Evolutionary conservation across 108 stramenopile species (phyloP), one percentile per base, ranked within the genome.

Genomic region (Hondaea fermentalgiana): DNA sequence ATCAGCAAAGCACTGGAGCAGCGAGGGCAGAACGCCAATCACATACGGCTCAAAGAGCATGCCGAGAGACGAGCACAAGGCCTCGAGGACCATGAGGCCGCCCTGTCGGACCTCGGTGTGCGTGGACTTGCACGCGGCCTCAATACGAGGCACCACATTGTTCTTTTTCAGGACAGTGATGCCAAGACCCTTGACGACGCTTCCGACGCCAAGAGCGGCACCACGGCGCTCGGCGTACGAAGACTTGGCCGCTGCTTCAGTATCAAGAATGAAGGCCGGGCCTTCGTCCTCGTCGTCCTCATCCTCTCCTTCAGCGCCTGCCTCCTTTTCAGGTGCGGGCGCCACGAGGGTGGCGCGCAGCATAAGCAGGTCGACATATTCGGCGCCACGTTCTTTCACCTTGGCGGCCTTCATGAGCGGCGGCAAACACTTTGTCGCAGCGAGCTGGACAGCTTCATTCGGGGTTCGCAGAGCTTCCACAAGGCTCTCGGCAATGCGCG

Each of bases 31-130:
- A 8, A 99, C 92, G 12, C 96, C 97, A 55, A 99, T 98, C 49
- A 99, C 97, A 89, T 99, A 99, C 0, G 99, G 99, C 90, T 99
- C 99, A 89, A 99, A 99, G 6, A 99, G 95, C 51, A 99, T 92
- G 29, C 96, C 98, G 35, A 99, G 93, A 4, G 96, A 90, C 19
- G 89, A 91, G 89, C 97, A 97, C 55, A 99, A 92, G 14, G 96
- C 93, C 90, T 99, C 98, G 72, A 99, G 96, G 5, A 96, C 96
- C 90, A 97, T 96, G 23, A 99, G 92, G n/a, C 97, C 94, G 29
- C 99, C 99, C 89, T 99, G 97, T 72, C 97, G 97, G 47, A 45
- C 90, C 60, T 90, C 72, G 60, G 87, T 60, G 57, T 89, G 42
- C 58, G 91, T 92, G 19, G 71, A 5, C 8, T 93, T 87, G 59